phyloP scores from a whole-genome alignment of 805 yeast species.

The Isabelozyma pseudorhagii region DNA sequence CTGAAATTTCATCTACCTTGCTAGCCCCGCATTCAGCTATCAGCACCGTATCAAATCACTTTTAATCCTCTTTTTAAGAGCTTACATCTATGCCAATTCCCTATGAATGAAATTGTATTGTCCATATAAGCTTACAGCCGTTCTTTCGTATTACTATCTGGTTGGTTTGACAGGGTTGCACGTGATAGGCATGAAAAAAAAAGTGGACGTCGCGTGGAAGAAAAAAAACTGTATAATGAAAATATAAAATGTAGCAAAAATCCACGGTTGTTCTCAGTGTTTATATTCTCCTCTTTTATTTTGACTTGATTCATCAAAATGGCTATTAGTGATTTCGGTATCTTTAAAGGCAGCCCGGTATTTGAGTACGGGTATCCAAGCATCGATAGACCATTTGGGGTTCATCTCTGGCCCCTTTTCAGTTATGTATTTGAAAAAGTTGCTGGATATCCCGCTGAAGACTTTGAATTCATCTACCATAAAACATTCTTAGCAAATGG shows the following conservation, averaged over 20 bases:
- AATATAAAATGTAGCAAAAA: background rate
- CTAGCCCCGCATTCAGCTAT: too few species aligned
- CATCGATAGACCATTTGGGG: constrained; percentile 49
- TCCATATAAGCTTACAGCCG: too few species aligned
- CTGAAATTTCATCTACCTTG: too few species aligned
- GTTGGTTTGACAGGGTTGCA: background rate
- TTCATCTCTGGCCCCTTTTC: constrained; percentile 70
- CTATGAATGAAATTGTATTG: too few species aligned
- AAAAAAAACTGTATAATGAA: background rate
- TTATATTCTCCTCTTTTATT: too few species aligned
- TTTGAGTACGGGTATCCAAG: constrained; percentile 30
- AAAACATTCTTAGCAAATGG: constrained; percentile 67
- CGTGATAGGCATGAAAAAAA: background rate
- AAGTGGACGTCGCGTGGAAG: background rate
- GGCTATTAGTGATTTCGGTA: background rate
- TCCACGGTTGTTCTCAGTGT: background rate
- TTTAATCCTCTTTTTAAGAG: too few species aligned
- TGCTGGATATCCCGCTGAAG: constrained; percentile 57
- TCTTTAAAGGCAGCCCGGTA: background rate
- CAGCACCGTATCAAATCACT: too few species aligned
- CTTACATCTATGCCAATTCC: too few species aligned
- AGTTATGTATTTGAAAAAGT: constrained; percentile 41
- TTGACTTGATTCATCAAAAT: background rate
- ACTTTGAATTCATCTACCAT: constrained; percentile 66
- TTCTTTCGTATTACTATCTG: too few species aligned